Evolutionary conservation across 306 rosid species (phyloP), one percentile per base, ranked within the genome.

Genomic region (Cicer cuneatum): DNA sequence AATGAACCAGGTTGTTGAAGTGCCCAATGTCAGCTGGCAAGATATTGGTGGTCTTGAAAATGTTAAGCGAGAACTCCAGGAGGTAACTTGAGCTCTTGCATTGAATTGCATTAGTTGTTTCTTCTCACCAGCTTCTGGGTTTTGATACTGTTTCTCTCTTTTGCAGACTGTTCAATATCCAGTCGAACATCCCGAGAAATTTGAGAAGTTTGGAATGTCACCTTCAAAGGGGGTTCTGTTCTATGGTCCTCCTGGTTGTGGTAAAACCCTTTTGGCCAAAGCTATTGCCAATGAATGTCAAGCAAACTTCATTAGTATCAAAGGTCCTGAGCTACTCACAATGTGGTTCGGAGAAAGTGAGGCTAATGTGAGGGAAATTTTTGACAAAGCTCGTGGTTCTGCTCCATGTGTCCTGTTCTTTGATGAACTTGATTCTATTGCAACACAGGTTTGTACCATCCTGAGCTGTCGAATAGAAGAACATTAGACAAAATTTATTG

Each of bases 261-360:
- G 99, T 80, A 94, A 94, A 84, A 94, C 99, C 14, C 97, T 94
- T 74, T 82, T 94, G 71, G 99, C 99, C 51, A 94, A 92, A 78
- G 99, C 99, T 56, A 94, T 94, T 71, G 99, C 99, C 33, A 94
- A 94, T 62, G 99, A 94, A 83, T 94, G 99, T 71, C 99, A 94
- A 79, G 99, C 99, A 2, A 94, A 94, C 87, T 94, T 94, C 77
- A 94, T 94, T 71, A 94, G 99, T 84, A 80, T 94, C 73, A 94
- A 94, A 87, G 99, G 99, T 70, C 99, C 99, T 1, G 99, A 94
- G 86, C 91, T 94, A 63, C 97, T 94, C 47, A 94, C 99, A 0
- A 94, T 94, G 99, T 94, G 99, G 99, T 94, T 94, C 59, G 99
- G 99, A 82, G 99, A 94, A 85, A 94, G 99, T 85, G 99, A 94